phyloP scores from a whole-genome alignment of 306 rosid species.

The Glycine soja region DNA sequence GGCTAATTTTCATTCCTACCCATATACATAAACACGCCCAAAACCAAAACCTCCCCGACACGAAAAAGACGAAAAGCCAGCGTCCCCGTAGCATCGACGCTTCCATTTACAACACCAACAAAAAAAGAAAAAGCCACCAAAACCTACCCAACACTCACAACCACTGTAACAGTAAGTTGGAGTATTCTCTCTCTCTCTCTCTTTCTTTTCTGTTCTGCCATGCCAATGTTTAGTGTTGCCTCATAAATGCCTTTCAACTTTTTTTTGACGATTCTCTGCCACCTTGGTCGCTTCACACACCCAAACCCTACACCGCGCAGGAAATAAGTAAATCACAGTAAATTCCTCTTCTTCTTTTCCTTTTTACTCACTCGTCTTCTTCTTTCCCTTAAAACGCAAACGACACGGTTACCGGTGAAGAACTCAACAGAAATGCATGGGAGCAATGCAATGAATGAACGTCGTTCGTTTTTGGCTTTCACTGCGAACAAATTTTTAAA shows the following conservation, averaged over 20 bases:
- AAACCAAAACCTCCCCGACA: slow-evolving; percentile 21
- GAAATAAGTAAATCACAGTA: no score
- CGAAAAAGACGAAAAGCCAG: slow-evolving; percentile 17
- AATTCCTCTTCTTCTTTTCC: no score
- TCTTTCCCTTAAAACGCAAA: not conserved
- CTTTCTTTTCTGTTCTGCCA: not conserved
- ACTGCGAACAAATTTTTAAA: not conserved
- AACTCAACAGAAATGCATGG: slow-evolving; percentile 2
- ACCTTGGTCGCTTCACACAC: slow-evolving; percentile 40
- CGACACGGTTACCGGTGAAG: not conserved
- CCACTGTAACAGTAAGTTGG: not conserved
- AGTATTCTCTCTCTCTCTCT: not conserved
- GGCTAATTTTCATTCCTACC: no score
- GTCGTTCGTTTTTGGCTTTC: not conserved
- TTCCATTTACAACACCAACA: slow-evolving; percentile 21
- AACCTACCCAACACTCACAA: not conserved
- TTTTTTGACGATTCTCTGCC: slow-evolving; percentile 49
- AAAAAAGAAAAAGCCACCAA: not conserved
- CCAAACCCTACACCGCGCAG: no score
- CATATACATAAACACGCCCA: not conserved
- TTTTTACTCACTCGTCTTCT: no score
- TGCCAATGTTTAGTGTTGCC: not conserved
- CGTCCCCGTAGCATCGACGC: not conserved
- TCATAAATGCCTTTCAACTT: slow-evolving; percentile 49
- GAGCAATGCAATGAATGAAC: not conserved